Percentiles rank a stretch among this genome's conserved stretches.
Conservation (phyloP, 192 early-diverging fungal genomes). For the Blastocladiella britannica region DNA sequence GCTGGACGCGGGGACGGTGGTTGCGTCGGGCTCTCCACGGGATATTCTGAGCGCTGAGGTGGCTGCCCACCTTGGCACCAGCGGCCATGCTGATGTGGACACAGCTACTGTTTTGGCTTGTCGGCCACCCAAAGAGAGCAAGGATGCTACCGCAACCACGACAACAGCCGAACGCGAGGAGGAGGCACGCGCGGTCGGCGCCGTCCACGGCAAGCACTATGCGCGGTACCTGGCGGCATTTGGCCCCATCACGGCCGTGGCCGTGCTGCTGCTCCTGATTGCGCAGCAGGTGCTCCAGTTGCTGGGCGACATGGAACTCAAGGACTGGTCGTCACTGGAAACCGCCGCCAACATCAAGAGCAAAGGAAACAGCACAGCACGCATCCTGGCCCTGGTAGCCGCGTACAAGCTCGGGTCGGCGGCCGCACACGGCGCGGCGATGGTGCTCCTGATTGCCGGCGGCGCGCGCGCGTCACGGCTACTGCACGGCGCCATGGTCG, state of each 20-base stretch:
- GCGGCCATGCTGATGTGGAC: background rate
- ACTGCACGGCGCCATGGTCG: background rate
- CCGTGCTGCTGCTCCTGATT: background rate
- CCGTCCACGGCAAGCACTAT: background rate
- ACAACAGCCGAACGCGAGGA: background rate
- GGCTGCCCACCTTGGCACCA: background rate
- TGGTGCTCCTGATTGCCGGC: background rate
- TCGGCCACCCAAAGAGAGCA: background rate
- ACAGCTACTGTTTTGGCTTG: background rate
- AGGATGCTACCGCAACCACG: background rate
- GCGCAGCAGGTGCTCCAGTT: background rate
- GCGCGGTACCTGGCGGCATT: constrained; percentile 1
- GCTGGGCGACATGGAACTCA: background rate
- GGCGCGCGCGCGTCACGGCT: background rate
- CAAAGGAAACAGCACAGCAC: too few species aligned
- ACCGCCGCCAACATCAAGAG: too few species aligned
- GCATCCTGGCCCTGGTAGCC: background rate
- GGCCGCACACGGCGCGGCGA: background rate
- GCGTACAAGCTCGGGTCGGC: background rate
- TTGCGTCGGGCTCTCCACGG: too few species aligned
- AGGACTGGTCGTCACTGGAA: too few species aligned
- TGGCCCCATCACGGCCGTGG: background rate
- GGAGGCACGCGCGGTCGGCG: background rate
- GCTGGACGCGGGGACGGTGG: background rate
- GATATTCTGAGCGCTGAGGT: too few species aligned